Base-by-base conservation (phyloP, 495 filamentous ascomycete species). In the Trichoderma orchidacearum region DNA sequence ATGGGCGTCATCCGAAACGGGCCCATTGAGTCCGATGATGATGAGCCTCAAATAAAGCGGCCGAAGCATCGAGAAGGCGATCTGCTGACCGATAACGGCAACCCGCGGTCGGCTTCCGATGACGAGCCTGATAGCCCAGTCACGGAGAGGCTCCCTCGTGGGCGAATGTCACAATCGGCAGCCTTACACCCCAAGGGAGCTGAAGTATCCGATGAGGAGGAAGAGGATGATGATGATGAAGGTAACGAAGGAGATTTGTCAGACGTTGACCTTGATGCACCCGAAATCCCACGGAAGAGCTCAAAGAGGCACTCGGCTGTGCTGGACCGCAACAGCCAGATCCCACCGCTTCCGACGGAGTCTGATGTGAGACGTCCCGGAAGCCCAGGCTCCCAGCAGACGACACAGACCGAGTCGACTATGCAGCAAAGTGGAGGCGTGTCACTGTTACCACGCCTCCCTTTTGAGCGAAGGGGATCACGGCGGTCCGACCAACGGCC, bases 81-180 rank as follows among this genome's bases (percentile, higher is more conserved):
- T 9, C 68, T 76, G 12, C 73, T 81, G 11, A 66, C 75, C 21
- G 74, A 75, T 51, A 68, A 71, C 11, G 67, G 68, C 7, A 68
- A 70, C 5, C 62, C 70, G 18, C 73, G 62, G 36, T 45, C 36
- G 32, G 76, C 73, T 64, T 68, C 56, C 51, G 59, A n/a, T 50
- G 38, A 56, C 35, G 64, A 61, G 56, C 64, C 31, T 55, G 53
- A 69, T 17, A 50, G 23, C 27, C 28, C 27, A 51, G 65, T 81
- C 1, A 74, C 80, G 15, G 84, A 83, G 4, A 68, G 73, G 3
- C 70, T 90, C 25, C 84, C 83, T 3, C 72, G 73, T 5, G 29
- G 81, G 76, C 21, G 81, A 78, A 56, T 78, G 71, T 48, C 84
- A 86, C 58, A 79, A 81, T 63, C 64, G 85, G 12, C 61, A 78